Evolutionary conservation across 192 early-diverging fungal species (phyloP), one percentile per base, ranked within the genome.

Genomic region (Coemansia sp.): DNA sequence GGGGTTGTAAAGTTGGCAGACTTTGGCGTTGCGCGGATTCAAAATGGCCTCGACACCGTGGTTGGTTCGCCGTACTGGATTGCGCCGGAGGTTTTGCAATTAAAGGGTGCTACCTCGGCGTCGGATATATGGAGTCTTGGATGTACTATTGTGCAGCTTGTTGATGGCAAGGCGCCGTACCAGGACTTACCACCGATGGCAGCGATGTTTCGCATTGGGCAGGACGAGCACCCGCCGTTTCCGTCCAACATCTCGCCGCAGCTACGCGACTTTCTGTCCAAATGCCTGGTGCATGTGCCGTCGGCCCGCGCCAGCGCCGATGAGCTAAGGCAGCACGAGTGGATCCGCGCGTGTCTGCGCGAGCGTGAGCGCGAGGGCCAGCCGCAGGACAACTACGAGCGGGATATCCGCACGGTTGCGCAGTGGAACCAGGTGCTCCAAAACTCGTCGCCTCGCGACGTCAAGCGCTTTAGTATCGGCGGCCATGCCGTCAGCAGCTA

Each of bases 61-160:
- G 86, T 89, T 14, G 91, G 91, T 15, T 89, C 91, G 60, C 91
- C 91, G 0, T 92, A 92, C 70, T 92, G 91, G 91, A 90, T 91
- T 74, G 90, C 90, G 17, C 90, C 90, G 1, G 90, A 91, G 73
- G 89, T 91, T 44, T 78, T 91, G 61, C 85, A 87, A 68, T 85
- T 88, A 41, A 85, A 86, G 60, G 88, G 89, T 15, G 83, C 88
- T 4, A 90, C 90, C 1, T 86, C 90, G 7, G 87, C 90, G 0
- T 89, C 90, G 10, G 90, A 91, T 62, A 90, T 91, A 15, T 90
- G 89, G 88, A 89, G 89, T 57, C 78, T 91, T 4, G 88, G 89
- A 0, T 89, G 91, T 79, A 89, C 89, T 1, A 87, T 90, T 17
- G 87, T 92, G 29, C 89, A 92, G 74, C 74, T 92, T 17, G 72